These are phyloP conservation scores for Lumnitzera littorea DNA, from an alignment of 345 rosid genomes.

Conservation along the genomic window DNA sequence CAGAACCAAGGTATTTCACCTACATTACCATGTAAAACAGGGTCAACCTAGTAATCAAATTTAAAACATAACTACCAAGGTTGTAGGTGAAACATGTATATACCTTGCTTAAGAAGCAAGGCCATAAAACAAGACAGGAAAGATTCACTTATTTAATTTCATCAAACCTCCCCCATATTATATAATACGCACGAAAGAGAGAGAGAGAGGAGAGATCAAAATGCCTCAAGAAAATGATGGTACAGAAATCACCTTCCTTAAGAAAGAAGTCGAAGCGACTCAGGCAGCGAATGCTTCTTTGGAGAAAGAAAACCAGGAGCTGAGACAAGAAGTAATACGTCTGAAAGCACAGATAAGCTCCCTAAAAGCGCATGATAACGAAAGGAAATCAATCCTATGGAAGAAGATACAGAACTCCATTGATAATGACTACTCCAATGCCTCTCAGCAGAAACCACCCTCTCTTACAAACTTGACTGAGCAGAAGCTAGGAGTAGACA, in stretches of 20 bases:
- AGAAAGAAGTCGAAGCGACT: constrained; percentile 62
- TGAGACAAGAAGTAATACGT: constrained; percentile 59
- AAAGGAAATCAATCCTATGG: constrained; percentile 81
- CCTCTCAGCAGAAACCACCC: constrained; percentile 33
- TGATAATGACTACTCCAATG: constrained; percentile 23
- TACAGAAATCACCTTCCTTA: constrained; percentile 42
- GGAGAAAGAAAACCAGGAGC: constrained; percentile 73
- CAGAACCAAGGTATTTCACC: constrained; percentile 13
- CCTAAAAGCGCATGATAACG: constrained; percentile 77
- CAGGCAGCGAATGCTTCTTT: constrained; percentile 36
- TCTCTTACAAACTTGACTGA: constrained; percentile 29
- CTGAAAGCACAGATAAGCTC: constrained; percentile 61
- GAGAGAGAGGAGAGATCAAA: constrained; percentile 4
- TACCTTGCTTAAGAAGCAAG: constrained; percentile 33
- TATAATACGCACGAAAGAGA: constrained; percentile 7
- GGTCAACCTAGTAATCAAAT: constrained; percentile 4
- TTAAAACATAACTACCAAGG: background rate
- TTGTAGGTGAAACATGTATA: constrained; percentile 16
- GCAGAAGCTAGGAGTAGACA: constrained; percentile 21
- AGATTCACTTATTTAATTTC: constrained; percentile 5
- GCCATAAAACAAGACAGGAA: constrained; percentile 10
- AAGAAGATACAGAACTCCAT: constrained; percentile 71
- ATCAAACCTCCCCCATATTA: constrained; percentile 4
- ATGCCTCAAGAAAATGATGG: constrained; percentile 46
- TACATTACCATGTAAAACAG: constrained; percentile 5